These are phyloP conservation scores for Dothistroma pini DNA, from an alignment of 2,329 filamentous ascomycete genomes.

Conservation along the genomic window DNA sequence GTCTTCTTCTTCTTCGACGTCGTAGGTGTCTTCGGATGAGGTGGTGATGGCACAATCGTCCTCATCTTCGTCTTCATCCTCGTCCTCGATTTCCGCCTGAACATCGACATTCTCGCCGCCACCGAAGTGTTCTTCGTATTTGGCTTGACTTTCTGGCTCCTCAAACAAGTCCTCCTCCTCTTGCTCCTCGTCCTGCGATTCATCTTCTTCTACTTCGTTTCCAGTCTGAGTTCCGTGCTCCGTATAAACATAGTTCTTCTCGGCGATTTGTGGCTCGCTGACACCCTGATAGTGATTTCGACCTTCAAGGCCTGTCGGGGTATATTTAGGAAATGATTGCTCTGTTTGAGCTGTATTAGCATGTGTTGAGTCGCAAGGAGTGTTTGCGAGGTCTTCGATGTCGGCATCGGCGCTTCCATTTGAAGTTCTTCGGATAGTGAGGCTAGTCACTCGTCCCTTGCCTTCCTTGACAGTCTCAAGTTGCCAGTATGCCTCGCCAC, in stretches of 20 bases:
- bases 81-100: constrained; percentile 13
- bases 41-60: constrained; percentile 30
- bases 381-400: constrained; percentile 1
- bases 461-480: constrained; percentile 28
- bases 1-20: constrained; percentile 16
- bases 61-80: constrained; percentile 15
- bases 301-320: constrained; percentile 6
- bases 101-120: constrained; percentile 6
- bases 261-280: constrained; percentile 14
- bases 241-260: constrained; percentile 1
- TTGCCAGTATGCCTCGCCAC: constrained; percentile 26
- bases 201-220: background rate
- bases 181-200: constrained; percentile 9
- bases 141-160: background rate
- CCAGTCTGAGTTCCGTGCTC: constrained; percentile 9
- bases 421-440: constrained; percentile 24
- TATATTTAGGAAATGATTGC: constrained; percentile 3
- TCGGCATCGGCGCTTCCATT: background rate
- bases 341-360: constrained; percentile 3
- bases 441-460: constrained; percentile 24
- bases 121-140: constrained; percentile 1
- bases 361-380: no score
- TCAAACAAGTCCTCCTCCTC: constrained; percentile 3
- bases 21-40: constrained; percentile 16
- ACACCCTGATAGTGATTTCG: constrained; percentile 6